Base-by-base conservation (phyloP, 2,329 filamentous ascomycete species). In the Pyricularia pennisetigena region DNA sequence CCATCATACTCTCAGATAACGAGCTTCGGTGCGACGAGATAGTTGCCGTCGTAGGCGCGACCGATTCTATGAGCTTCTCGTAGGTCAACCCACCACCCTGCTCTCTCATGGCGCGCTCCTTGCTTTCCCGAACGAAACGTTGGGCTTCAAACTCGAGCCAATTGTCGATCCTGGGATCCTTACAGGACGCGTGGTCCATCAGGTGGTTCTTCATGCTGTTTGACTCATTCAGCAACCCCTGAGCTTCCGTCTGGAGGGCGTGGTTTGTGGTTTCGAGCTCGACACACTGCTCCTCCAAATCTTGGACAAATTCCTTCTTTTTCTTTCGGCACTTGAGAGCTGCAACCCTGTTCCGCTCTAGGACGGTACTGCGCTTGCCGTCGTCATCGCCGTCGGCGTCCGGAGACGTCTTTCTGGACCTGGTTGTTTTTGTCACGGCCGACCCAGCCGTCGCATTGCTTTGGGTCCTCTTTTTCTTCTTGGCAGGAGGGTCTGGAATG, bases 261-360 rank as follows among this genome's bases (percentile, higher is more conserved):
- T 72, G 73, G 71, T 86, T 78, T 59, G 80, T 77, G 6, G 71
- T 73, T 73, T 86, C 84, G 63, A 86, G 72, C 0, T 74, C 77
- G 10, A 75, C 71, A 68, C 81, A 82, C 6, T 77, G 79, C 67
- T 82, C 79, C 69, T 86, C 82, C 26, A 86, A 73, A n/a, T 82
- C 79, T 14, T 76, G 76, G 26, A 83, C 80, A 79, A 82, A 85
- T 71, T 81, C 77, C 76, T 86, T 87, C 73, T 85, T 86, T 77
- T 91, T 91, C 73, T 89, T 85, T 3, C 90, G 85, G 74, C 90
- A 93, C 74, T 92, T 92, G 75, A 87, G 90, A 1, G 90, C 90
- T 0, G 90, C 90, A 2, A 90, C 79, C 10, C 90, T 83, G 75
- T 93, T 93, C 70, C 90, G 85, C 76, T 91, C 88, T 0, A 92